Evolutionary conservation across 148 eudicot species (phyloP), one percentile per base, ranked within the genome.

Genomic region (Persicaria maculosa): DNA sequence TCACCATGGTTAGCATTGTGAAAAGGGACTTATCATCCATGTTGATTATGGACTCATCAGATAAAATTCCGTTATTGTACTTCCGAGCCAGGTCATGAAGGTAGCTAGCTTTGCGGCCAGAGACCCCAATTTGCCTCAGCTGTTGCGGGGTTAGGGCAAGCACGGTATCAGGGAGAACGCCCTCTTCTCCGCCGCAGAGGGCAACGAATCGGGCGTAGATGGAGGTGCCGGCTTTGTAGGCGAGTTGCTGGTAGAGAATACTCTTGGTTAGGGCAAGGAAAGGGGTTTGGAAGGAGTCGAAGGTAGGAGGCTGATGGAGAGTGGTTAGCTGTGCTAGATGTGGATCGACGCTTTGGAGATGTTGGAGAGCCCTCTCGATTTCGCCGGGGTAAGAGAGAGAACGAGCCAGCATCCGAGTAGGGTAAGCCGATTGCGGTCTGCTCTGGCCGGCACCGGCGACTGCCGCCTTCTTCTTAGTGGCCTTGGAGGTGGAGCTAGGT

Each of bases 201-300:
- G 83, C 31, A 36, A 85, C 77, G 64, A 87, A 87, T 15, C 90
- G 86, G 10, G 86, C 84, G 84, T 85, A 87, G 74, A 85, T 85
- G 2, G 86, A 81, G 0, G 84, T 79, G 6, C 84, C 90, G 44
- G 90, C 90, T 62, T 85, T 87, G 80, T 74, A 87, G 0, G 90
- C 90, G n/a, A 87, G 81, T 36, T 87, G 90, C 55, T 87, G 90
- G 77, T 87, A 87, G 72, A 87, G 79, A 72, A 87, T 87, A 75
- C 82, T 77, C 62, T 75, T 85, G 71, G 83, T 45, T 36, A 87
- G 78, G 79, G 90, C 90, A 12, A 85, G 86, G 52, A 87, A 87
- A 0, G 90, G 90, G 47, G 90, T 58, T 68, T 83, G 85, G 59
- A 72, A 85, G 10, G 88, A 75, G 19, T 83, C 86, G 79, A 87